A percentile compares a stretch with the other conserved stretches of the same genome.
Conservation (phyloP, 2,329 filamentous ascomycete species). For the Berkeleyomyces rouxiae region DNA sequence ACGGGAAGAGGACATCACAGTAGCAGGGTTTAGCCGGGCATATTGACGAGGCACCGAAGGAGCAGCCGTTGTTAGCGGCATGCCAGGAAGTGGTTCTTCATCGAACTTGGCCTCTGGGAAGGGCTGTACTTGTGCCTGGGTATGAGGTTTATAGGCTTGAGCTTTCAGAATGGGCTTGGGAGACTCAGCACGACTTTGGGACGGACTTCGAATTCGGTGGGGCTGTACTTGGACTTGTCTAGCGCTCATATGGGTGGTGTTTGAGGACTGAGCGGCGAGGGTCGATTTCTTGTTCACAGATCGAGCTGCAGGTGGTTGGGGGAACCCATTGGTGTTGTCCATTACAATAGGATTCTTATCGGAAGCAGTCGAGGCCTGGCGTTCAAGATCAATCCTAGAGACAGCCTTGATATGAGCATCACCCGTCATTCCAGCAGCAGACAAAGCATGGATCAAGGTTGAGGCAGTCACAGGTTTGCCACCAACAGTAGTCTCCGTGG, state of each 20-base stretch:
- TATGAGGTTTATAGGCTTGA: neutral
- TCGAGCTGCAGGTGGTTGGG: slow-evolving; percentile 1
- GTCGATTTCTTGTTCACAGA: neutral
- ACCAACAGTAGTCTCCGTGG: neutral
- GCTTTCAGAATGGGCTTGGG: neutral
- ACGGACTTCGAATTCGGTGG: slow-evolving; percentile 2
- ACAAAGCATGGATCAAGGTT: neutral
- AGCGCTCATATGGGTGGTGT: neutral
- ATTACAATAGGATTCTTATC: slow-evolving; percentile 6
- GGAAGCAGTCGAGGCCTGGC: neutral
- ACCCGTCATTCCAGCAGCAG: neutral
- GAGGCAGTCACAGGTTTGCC: neutral
- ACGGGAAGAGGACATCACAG: neutral
- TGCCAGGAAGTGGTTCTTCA: neutral
- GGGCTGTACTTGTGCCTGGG: neutral
- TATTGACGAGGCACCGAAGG: neutral
- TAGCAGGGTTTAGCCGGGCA: neutral
- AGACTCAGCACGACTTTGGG: slow-evolving; percentile 3
- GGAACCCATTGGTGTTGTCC: slow-evolving; percentile 7
- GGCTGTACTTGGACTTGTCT: neutral
- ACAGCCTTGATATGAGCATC: neutral
- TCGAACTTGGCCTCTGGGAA: neutral
- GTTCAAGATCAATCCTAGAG: neutral
- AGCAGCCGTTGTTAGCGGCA: neutral
- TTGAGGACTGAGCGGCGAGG: neutral